A percentile compares a stretch with the other conserved stretches of the same genome.
phyloP scores from a whole-genome alignment of 2,329 filamentous ascomycete species.

The Cytospora mali region DNA sequence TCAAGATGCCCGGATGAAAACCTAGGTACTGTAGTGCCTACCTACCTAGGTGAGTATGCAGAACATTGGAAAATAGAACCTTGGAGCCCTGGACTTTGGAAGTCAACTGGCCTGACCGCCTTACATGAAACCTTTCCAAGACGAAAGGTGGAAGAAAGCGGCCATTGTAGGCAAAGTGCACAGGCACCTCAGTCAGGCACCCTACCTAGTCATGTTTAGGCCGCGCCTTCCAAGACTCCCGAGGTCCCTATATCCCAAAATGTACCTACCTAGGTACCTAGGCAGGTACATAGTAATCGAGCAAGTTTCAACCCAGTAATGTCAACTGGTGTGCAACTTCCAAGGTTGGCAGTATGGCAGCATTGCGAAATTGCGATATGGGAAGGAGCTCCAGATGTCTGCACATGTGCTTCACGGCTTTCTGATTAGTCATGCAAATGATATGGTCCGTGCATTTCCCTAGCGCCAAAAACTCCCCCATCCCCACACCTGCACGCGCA shows the following conservation, averaged over 20 bases:
- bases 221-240: no score
- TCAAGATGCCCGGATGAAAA: neutral
- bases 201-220: no score
- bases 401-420: neutral
- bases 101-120: neutral
- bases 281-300: neutral
- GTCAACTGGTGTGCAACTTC: neutral
- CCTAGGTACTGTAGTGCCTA: no score
- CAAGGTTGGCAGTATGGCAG: neutral
- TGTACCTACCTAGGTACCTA: neutral
- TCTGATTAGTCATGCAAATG: neutral
- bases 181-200: neutral
- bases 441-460: constrained; percentile 8
- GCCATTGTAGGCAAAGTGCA: neutral
- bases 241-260: no score
- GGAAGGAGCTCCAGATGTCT: neutral
- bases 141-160: neutral
- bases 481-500: neutral
- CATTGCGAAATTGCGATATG: neutral
- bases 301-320: neutral
- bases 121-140: no score
- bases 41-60: neutral
- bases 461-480: constrained; percentile 18
- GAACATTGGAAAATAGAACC: neutral
- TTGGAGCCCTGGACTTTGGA: neutral